Percentiles rank a stretch among this genome's conserved stretches.
Conservation (phyloP, 108 stramenopile genomes). For the Pseudonitzschia multiseries region DNA sequence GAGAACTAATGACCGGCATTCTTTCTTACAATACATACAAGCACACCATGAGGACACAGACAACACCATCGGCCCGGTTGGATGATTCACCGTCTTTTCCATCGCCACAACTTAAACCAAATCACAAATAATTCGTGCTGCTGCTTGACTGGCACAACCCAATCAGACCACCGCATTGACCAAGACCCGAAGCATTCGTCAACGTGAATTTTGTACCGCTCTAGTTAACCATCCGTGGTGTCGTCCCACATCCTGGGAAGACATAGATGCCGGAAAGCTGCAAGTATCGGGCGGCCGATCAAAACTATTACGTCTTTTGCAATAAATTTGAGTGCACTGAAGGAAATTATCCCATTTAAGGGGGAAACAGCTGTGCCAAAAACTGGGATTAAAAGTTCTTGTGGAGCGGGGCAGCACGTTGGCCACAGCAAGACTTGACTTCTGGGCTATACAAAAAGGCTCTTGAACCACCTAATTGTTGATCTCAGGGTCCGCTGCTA, state of each 20-base stretch:
- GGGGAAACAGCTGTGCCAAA: constrained; percentile 1
- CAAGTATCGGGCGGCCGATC: not conserved
- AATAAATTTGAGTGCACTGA: constrained; percentile 38
- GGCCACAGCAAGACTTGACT: no score
- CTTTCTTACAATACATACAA: no score
- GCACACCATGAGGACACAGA: no score
- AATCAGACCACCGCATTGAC: not conserved
- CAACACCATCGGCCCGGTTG: no score
- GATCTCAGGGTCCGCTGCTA: no score
- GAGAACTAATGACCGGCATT: no score
- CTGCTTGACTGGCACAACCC: not conserved
- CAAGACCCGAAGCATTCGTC: constrained; percentile 10
- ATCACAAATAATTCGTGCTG: no score
- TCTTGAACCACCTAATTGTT: no score
- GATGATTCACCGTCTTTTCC: no score
- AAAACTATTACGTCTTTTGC: constrained; percentile 34
- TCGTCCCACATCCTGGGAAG: constrained; percentile 41
- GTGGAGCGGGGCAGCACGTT: no score
- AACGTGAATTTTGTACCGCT: constrained; percentile 21
- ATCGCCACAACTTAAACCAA: no score
- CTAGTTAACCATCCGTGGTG: constrained; percentile 49
- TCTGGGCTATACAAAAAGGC: no score
- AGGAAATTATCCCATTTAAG: constrained; percentile 40
- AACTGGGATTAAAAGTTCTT: constrained; percentile 5
- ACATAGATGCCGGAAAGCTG: constrained; percentile 8